These are phyloP conservation scores for Phaeosphaeriaceae sp. DNA, from an alignment of 2,329 filamentous ascomycete genomes.

Conservation along the genomic window DNA sequence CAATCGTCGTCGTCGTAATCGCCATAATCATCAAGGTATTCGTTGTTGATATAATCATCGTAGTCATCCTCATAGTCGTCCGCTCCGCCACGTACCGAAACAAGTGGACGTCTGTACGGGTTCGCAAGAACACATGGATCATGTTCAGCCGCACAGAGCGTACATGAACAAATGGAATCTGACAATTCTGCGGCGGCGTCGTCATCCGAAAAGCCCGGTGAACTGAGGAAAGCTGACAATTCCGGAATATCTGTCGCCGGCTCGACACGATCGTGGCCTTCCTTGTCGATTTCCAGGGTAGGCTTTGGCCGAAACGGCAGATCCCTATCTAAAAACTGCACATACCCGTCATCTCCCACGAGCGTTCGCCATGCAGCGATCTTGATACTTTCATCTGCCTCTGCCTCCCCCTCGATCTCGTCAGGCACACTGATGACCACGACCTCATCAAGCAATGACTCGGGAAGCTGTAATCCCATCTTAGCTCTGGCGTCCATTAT, in stretches of 20 bases:
- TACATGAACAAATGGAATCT: not conserved
- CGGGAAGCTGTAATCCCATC: constrained; percentile 16
- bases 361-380: not conserved
- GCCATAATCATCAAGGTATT: not conserved
- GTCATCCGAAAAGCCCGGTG: not conserved
- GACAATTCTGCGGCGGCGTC: not conserved
- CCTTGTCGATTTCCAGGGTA: not conserved
- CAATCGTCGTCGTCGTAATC: not conserved
- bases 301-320: not conserved
- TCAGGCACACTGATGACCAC: constrained; percentile 15
- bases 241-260: not conserved
- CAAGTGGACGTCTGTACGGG: not conserved
- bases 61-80: not conserved
- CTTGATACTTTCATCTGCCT: not conserved
- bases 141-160: not conserved
- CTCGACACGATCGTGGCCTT: not conserved
- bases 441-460: constrained; percentile 5
- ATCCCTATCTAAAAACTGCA: not conserved
- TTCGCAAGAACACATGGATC: too few species aligned
- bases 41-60: not conserved
- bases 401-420: not conserved
- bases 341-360: not conserved
- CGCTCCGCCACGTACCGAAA: not conserved
- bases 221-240: not conserved
- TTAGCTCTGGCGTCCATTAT: constrained; percentile 19